phyloP scores from a whole-genome alignment of 352 stramenopile species.

The Albugo candida region DNA sequence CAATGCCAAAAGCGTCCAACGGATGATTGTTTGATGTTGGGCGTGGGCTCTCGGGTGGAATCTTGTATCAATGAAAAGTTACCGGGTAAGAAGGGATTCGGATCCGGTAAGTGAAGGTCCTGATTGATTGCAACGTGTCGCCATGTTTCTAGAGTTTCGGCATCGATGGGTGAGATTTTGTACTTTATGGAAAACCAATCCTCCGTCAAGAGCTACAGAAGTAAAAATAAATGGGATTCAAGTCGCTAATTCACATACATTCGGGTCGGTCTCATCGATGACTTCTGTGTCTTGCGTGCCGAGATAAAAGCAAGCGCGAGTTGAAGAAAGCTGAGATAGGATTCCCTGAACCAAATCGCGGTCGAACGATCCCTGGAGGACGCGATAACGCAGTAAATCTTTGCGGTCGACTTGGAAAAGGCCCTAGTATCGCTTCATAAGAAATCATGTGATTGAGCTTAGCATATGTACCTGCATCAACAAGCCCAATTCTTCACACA shows the following conservation, averaged over 20 bases:
- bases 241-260: too few relatives aligned
- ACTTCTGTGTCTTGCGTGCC: slow-evolving; percentile 6
- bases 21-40: slow-evolving; percentile 10
- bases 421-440: slow-evolving; percentile 7
- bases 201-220: slow-evolving; percentile 10
- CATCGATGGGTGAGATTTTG: slow-evolving; percentile 14
- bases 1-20: slow-evolving; percentile 52
- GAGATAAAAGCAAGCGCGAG: slow-evolving; percentile 36
- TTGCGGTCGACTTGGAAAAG: slow-evolving; percentile 31
- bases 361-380: slow-evolving; percentile 35
- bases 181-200: slow-evolving; percentile 51
- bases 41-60: slow-evolving; percentile 10
- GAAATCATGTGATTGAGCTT: neutral
- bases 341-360: slow-evolving; percentile 19
- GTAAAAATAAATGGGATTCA: too few relatives aligned
- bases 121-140: slow-evolving; percentile 15
- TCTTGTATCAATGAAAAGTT: slow-evolving; percentile 34
- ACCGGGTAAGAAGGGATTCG: slow-evolving; percentile 49
- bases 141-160: slow-evolving; percentile 17
- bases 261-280: too few relatives aligned
- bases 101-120: slow-evolving; percentile 27
- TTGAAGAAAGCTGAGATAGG: slow-evolving; percentile 27
- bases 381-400: slow-evolving; percentile 42
- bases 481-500: slow-evolving; percentile 44
- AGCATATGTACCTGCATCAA: slow-evolving; percentile 34